Conservation (phyloP, 2,329 filamentous ascomycete genomes). For the Penicillium sp. region DNA sequence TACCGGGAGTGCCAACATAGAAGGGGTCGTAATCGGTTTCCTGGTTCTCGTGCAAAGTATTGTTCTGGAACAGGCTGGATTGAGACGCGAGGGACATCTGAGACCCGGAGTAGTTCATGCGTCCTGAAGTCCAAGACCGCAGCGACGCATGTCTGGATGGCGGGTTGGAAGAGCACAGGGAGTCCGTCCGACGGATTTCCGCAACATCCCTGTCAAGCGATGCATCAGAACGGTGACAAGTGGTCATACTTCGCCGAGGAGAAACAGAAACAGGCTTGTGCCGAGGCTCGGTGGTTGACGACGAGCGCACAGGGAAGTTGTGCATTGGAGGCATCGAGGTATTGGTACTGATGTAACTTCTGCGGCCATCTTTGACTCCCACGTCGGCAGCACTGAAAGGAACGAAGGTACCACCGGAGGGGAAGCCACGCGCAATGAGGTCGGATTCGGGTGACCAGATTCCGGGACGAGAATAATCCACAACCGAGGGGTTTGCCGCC, state of each 20-base stretch:
- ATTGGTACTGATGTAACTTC: constrained; percentile 28
- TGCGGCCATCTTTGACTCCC: constrained; percentile 33
- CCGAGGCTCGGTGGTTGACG: constrained; percentile 24
- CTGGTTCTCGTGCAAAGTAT: constrained; percentile 22
- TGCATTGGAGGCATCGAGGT: constrained; percentile 26
- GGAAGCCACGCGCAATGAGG: constrained; percentile 33
- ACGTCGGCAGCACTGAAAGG: constrained; percentile 43
- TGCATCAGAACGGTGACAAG: constrained; percentile 29
- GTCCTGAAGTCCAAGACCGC: constrained; percentile 14
- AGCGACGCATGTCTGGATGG: constrained; percentile 22
- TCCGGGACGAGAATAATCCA: too few species aligned
- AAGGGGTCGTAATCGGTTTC: constrained; percentile 31
- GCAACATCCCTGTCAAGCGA: constrained; percentile 27
- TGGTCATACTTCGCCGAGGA: constrained; percentile 38
- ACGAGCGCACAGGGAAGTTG: constrained; percentile 31
- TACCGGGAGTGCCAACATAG: constrained; percentile 20
- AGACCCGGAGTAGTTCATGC: constrained; percentile 8
- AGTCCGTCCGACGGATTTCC: constrained; percentile 35
- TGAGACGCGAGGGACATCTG: constrained; percentile 23
- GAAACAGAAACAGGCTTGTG: constrained; percentile 25
- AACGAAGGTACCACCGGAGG: constrained; percentile 37
- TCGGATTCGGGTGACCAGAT: constrained; percentile 29
- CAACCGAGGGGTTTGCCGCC: too few species aligned
- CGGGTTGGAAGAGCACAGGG: constrained; percentile 25
- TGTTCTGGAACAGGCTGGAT: constrained; percentile 28